Evolutionary conservation across 1,284 basidiomycete species (phyloP).

Genomic region (Phlebopus sp.): DNA sequence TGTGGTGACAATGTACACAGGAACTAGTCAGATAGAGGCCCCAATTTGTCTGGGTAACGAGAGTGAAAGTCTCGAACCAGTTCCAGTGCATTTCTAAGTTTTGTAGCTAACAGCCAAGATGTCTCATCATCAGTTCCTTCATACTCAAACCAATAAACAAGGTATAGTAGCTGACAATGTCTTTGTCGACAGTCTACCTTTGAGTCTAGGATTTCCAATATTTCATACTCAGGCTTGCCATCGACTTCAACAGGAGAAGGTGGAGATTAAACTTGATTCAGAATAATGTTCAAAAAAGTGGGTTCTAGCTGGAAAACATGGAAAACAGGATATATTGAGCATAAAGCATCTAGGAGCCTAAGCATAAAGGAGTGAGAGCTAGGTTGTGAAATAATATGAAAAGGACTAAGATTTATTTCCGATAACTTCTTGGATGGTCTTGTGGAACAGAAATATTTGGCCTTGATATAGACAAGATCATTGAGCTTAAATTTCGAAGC

Average conservation of each 20-base stretch:
- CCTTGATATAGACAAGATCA: constrained; percentile 1
- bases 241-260: background rate
- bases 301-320: background rate
- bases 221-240: background rate
- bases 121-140: constrained; percentile 1
- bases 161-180: background rate
- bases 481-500: constrained; percentile 2
- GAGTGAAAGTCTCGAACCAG: background rate
- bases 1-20: too few relatives aligned
- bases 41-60: too few relatives aligned
- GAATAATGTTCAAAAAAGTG: background rate
- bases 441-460: constrained; percentile 5
- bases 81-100: background rate
- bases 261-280: background rate
- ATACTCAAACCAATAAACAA: background rate
- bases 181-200: background rate
- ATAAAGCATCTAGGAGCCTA: background rate
- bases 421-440: constrained; percentile 25
- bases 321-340: background rate
- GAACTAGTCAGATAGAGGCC: too few relatives aligned
- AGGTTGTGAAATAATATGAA: constrained; percentile 9
- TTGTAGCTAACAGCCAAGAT: background rate
- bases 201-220: background rate
- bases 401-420: constrained; percentile 23
- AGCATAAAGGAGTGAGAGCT: background rate